Evolutionary conservation across 2,329 filamentous ascomycete genomes (phyloP), one percentile per base, ranked within the genome.

Genomic region (Pestalotiopsis sp.): DNA sequence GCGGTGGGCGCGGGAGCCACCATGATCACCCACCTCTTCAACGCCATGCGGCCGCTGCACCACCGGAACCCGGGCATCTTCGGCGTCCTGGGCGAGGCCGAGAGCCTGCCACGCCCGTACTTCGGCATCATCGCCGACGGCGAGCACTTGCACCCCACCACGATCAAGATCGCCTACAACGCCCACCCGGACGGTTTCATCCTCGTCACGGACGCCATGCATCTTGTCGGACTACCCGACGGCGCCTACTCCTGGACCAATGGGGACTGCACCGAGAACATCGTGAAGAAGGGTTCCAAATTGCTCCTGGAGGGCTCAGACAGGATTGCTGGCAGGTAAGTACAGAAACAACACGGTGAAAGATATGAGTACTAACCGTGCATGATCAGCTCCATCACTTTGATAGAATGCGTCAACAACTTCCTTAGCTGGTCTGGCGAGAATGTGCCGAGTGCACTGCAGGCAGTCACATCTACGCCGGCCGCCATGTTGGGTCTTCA

Each of bases 21-120:
- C 63, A 97, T 97, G 93, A 92, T 97, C 73, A 97, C 94, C 0
- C 94, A 97, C 76, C 86, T 97, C 1, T 97, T 97, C 88, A 97
- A 97, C 78, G 94, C 94, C 31, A 97, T 97, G 94, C 88, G 91
- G 0, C 94, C 94, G 14, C 88, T 97, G 64, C 93, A 96, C 79
- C 94, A 98, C 84, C 92, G 95, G 68, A 94, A 97, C 80, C 94
- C 95, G 0, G 94, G 94, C 49, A 90, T 97, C 74, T 97, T 97
- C 77, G 95, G 95, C 36, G 89, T 97, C 0, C 83, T 98, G 14
- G 94, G 94, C 69, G 87, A 88, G 70, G 87, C 87, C 9, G 87
- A 91, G 74, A 84, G 80, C 70, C 76, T 83, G 67, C 78, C 81
- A 13, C 85, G 91, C 65, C 94, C 94, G 0, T 97, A 88, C 79